These are phyloP conservation scores for Calonectria naviculata DNA, from an alignment of 2,329 filamentous ascomycete genomes.

Conservation along the genomic window DNA sequence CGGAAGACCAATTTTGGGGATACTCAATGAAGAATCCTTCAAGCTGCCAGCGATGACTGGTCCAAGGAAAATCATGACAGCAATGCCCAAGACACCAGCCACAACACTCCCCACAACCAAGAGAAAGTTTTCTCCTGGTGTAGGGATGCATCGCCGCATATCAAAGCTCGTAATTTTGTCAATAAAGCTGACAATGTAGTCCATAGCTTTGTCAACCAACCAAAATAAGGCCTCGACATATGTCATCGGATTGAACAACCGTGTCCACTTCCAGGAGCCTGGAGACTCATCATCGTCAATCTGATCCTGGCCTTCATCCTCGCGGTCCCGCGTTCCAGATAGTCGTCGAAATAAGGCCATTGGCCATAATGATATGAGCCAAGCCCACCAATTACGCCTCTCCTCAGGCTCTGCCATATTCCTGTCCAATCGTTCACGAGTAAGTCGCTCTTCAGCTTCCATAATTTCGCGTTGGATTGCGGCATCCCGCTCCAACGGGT, in stretches of 20 bases:
- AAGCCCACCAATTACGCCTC: conserved; percentile 34
- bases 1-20: conserved; percentile 16
- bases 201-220: conserved; percentile 33
- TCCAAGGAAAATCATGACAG: conserved; percentile 6
- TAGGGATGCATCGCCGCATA: background rate
- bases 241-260: conserved; percentile 45
- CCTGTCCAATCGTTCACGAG: conserved; percentile 24
- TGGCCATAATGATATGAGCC: conserved; percentile 36
- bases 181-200: conserved; percentile 29
- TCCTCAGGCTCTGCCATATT: background rate
- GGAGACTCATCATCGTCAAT: conserved; percentile 13
- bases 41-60: conserved; percentile 4
- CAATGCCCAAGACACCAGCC: conserved; percentile 13
- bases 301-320: conserved; percentile 13
- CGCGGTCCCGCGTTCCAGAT: background rate
- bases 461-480: conserved; percentile 35
- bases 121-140: background rate
- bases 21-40: background rate
- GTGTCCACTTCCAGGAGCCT: conserved; percentile 35
- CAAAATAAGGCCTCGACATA: conserved; percentile 42
- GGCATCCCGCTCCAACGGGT: conserved; percentile 25
- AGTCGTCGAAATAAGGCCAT: conserved; percentile 17
- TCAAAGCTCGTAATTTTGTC: conserved; percentile 24
- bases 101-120: background rate
- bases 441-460: conserved; percentile 29